A percentile compares a stretch with the other conserved stretches of the same genome.
Conservation (phyloP, 2,329 filamentous ascomycete species). For the Trichoderma oligosporum region DNA sequence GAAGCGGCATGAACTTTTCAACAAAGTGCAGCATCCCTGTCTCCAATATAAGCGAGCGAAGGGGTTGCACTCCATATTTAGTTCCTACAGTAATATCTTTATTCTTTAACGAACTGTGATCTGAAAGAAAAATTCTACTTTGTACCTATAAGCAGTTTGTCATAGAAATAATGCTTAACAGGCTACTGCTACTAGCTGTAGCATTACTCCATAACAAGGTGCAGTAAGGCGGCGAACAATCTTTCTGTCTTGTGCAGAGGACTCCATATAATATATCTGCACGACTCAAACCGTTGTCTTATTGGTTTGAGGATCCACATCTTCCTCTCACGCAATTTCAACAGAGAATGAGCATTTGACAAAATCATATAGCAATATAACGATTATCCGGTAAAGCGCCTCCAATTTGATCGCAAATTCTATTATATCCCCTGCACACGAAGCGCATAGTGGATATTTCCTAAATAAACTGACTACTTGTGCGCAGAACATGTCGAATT, state of each 20-base stretch:
- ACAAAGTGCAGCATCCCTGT: no score
- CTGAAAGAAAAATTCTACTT: no score
- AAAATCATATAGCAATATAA: background rate
- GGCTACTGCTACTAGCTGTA: background rate
- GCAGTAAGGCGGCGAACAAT: background rate
- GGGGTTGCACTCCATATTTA: no score
- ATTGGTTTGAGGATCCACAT: background rate
- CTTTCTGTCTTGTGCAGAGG: background rate
- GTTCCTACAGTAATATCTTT: no score
- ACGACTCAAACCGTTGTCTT: background rate
- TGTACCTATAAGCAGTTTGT: background rate
- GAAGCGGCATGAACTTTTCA: no score
- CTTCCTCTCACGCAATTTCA: background rate
- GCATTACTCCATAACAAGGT: no score
- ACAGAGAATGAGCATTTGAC: background rate
- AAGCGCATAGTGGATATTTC: background rate
- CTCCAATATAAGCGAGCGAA: no score
- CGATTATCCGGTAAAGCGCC: background rate
- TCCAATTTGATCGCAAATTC: background rate
- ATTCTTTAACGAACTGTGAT: background rate
- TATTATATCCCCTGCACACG: background rate
- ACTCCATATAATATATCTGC: background rate
- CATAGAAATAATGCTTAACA: background rate
- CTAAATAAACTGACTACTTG: background rate
- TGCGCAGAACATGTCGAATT: background rate